Conservation (phyloP, 2,329 filamentous ascomycete genomes). For the Phaeosphaeria sp. region DNA sequence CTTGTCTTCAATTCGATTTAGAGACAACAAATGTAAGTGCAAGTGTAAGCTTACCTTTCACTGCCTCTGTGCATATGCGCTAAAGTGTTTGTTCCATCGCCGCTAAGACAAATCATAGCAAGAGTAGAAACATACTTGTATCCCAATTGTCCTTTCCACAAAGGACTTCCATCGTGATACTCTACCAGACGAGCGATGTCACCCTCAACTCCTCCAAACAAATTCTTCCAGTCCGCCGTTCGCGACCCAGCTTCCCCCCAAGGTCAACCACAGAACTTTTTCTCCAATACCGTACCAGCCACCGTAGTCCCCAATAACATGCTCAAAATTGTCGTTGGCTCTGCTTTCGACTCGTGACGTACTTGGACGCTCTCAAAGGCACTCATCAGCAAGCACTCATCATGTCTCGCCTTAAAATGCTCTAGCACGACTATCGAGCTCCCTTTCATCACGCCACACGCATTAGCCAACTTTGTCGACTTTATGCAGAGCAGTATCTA, state of each 20-base stretch:
- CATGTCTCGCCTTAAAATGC: constrained; percentile 5
- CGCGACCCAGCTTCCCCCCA: neutral
- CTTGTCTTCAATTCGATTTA: too few relatives aligned
- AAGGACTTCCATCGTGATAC: neutral
- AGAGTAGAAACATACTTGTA: too few relatives aligned
- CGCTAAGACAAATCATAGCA: neutral
- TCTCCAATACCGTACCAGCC: neutral
- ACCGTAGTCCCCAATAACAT: neutral
- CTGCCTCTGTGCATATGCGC: neutral
- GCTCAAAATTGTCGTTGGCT: constrained; percentile 12
- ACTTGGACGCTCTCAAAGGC: constrained; percentile 14
- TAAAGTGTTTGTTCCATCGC: neutral
- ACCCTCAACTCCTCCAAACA: neutral
- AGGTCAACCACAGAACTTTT: neutral
- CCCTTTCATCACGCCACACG: neutral
- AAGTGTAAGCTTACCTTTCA: neutral
- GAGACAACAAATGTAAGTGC: too few relatives aligned
- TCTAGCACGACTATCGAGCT: neutral
- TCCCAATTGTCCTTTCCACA: neutral
- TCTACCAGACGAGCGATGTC: neutral
- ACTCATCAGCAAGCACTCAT: constrained; percentile 13
- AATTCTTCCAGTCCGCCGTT: neutral
- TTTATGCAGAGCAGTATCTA: constrained; percentile 27
- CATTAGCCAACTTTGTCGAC: constrained; percentile 25
- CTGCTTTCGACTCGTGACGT: constrained; percentile 6